These are phyloP conservation scores for Saposhnikovia divaricata DNA, from an alignment of 129 eudicot genomes.

Conservation along the genomic window DNA sequence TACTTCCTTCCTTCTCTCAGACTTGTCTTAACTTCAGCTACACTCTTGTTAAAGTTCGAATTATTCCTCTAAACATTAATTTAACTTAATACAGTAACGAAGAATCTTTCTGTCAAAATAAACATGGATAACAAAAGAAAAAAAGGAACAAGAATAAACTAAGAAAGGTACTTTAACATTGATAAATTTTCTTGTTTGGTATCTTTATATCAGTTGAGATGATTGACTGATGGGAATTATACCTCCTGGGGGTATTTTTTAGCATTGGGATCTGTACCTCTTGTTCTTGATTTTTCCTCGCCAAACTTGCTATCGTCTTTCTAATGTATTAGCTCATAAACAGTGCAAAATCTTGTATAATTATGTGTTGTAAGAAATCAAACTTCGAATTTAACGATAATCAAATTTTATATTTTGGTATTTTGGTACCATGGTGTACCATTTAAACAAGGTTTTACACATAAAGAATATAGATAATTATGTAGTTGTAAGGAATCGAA, in stretches of 20 bases:
- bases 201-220: slow-evolving; percentile 23
- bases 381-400: too few species aligned
- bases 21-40: not conserved
- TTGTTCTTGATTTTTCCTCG: slow-evolving; percentile 4
- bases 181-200: not conserved
- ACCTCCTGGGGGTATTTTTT: not conserved
- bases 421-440: too few species aligned
- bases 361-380: too few species aligned
- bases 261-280: slow-evolving; percentile 38
- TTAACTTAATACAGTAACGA: slow-evolving; percentile 3
- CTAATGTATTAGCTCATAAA: too few species aligned
- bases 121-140: not conserved
- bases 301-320: too few species aligned
- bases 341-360: too few species aligned
- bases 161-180: not conserved
- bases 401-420: too few species aligned
- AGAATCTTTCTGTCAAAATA: slow-evolving; percentile 26
- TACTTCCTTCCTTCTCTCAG: not conserved
- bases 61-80: not conserved
- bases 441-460: too few species aligned
- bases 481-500: too few species aligned
- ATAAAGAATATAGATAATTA: too few species aligned
- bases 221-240: slow-evolving; percentile 28
- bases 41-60: not conserved
- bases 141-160: not conserved